These are phyloP conservation scores for Eucalyptus camaldulensis DNA, from an alignment of 345 rosid genomes.

Conservation along the genomic window DNA sequence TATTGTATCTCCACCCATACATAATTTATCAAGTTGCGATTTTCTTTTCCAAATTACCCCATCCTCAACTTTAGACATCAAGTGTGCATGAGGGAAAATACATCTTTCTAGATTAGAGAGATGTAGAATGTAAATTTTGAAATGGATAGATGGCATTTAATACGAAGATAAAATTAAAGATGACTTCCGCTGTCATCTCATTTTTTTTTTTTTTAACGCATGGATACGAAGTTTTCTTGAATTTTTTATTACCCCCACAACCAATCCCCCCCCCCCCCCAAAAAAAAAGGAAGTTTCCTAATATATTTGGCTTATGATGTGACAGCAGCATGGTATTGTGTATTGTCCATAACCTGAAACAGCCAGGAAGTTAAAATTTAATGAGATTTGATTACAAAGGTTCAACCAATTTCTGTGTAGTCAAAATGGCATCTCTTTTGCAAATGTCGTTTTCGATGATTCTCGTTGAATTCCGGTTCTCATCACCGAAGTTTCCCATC, in stretches of 20 bases:
- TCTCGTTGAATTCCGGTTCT: background rate
- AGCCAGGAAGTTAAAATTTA: background rate
- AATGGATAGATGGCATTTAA: background rate
- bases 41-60: background rate
- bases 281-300: too few species aligned
- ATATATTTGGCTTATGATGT: too few species aligned
- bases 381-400: background rate
- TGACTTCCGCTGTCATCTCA: background rate
- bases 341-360: background rate
- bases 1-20: background rate
- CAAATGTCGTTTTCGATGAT: background rate
- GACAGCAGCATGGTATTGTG: background rate
- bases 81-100: background rate
- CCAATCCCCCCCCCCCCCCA: fast-evolving
- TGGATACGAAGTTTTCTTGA: background rate
- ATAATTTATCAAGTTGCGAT: background rate
- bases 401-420: background rate
- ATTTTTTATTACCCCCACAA: too few species aligned
- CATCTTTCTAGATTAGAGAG: background rate
- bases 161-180: background rate
- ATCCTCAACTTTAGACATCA: too few species aligned
- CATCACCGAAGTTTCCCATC: background rate
- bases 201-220: background rate
- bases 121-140: background rate
- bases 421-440: background rate